Base-by-base conservation (phyloP, 176 grass and related monocot genomes). In the Echinochloa phyllopogon region DNA sequence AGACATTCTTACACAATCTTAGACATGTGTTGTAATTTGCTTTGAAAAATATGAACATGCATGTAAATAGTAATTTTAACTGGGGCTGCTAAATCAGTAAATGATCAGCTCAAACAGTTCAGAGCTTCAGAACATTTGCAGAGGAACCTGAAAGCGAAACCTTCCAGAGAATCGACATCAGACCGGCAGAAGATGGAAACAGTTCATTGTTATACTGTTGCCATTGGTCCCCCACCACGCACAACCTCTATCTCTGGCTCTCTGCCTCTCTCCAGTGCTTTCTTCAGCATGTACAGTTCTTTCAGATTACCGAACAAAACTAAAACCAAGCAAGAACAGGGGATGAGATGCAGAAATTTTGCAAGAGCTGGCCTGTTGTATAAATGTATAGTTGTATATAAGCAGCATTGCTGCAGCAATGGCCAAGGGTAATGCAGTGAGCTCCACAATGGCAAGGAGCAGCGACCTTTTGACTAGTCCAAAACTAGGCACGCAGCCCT, bases 381-480 rank as follows among this genome's bases (percentile, higher is more conserved):
- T 33, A 33, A 33, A 33, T 37, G 52, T 29, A 57, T 57, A n/a
- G 53, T 57, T 57, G 20, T 56, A 56, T 21, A 8, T 16, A 38
- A 21, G 10, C 3, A 13, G 56, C 75, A 47, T 78, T 33, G 59
- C 42, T 64, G 36, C 24, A 72, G 67, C 53, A 36, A 49, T 41
- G 82, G 69, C 59, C 8, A n/a, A 33, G 1, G 29, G 29, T 6
- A 18, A 53, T 66, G 71, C 20, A 65, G 42, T 38, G 37, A 41
- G 8, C 15, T 42, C 21, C 59, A 17, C 20, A 40, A 25, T n/a
- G 29, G 73, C 75, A 37, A 3, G 6, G 17, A 15, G 37, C 11
- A 11, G 48, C 27, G 75, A 82, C 37, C 63, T 53, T 86, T 86
- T 89, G 72, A 82, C 88, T 77, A 82, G 64, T 40, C 64, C 78